phyloP scores from a whole-genome alignment of 2,329 filamentous ascomycete species.

The Colletotrichum spaethianum region DNA sequence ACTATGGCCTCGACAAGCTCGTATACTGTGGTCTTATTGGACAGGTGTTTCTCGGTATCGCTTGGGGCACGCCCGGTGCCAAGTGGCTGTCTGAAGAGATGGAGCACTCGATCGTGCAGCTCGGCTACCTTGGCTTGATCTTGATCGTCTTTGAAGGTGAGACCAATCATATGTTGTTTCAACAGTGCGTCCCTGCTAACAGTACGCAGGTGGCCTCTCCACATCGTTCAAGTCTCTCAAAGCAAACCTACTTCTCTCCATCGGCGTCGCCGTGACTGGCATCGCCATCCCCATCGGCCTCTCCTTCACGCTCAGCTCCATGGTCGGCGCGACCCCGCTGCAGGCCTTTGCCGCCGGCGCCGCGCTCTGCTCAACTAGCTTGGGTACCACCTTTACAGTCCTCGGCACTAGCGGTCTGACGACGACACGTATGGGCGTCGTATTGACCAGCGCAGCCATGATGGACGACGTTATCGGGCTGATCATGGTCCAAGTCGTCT shows the following conservation, averaged over 20 bases:
- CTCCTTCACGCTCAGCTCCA: constrained; percentile 70
- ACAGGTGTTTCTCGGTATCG: constrained; percentile 78
- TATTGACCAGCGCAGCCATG: constrained; percentile 82
- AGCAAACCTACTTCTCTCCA: constrained; percentile 73
- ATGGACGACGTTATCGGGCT: constrained; percentile 86
- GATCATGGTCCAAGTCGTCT: constrained; percentile 83
- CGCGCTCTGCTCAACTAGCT: constrained; percentile 79
- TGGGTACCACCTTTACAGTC: constrained; percentile 78
- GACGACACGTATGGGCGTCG: constrained; percentile 66
- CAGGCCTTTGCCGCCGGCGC: constrained; percentile 82
- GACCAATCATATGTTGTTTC: not conserved
- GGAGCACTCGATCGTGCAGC: constrained; percentile 71
- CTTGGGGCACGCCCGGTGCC: constrained; percentile 77
- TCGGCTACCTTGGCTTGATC: constrained; percentile 82
- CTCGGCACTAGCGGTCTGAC: constrained; percentile 59
- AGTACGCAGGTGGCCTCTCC: constrained; percentile 66
- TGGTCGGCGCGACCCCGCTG: constrained; percentile 65
- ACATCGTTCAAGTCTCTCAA: constrained; percentile 68
- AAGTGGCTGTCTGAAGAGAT: constrained; percentile 68
- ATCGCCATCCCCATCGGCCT: constrained; percentile 75
- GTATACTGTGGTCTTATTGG: constrained; percentile 81
- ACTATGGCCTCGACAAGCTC: constrained; percentile 69
- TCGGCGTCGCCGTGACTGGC: constrained; percentile 75
- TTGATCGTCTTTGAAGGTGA: constrained; percentile 79
- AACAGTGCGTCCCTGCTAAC: not conserved